Base-by-base conservation (phyloP, 805 yeast genomes). In the Saturnispora saitoi region DNA sequence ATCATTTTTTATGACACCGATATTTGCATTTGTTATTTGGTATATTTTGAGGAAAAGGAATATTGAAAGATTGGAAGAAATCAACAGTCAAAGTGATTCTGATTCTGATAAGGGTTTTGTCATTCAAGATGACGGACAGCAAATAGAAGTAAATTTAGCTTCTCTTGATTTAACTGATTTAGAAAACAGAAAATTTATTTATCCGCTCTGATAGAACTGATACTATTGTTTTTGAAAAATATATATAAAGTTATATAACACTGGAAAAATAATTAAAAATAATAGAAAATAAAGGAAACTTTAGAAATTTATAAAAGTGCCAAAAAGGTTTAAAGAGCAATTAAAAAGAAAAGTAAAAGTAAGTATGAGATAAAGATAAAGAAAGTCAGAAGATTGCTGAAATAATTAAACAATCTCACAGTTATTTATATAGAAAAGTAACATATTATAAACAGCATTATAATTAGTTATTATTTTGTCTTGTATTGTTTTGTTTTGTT, bases 81-180 rank as follows among this genome's bases (percentile, higher is more conserved):
- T 34, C 29, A 22, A 36, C 39, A 12, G 38, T 63, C 38, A 17
- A 17, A 34, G 22, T 26, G 57, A 56, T 9, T 38, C 51, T 15
- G 50, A 48, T 34, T 59, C 51, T 6, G 54, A 59, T 2, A 55
- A 58, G 12, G 59, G 65, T 34, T 60, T 59, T 34, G 65, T 68
- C 43, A 57, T 63, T 38, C 43, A 52, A 15, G 63, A 55, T 3
- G 51, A 53, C 30, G 55, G 58, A 3, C 48, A 51, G 28, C 46
- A 50, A 24, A 42, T 51, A 37, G 51, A 58, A 20, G 76, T 70
- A 15, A 64, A 72, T 51, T 50, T 69, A 41, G 77, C 78, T 1
- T 63, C 68, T 53, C 59, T 76, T 48, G 83, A 77, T 59, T 58
- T 76, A 34, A 78, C 83, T 4, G 82, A 78, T 55, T 57, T 70